Percentiles rank a stretch among this genome's conserved stretches.
phyloP scores from a whole-genome alignment of 441 rosid species.

The Euphorbia schlechtendalii region DNA sequence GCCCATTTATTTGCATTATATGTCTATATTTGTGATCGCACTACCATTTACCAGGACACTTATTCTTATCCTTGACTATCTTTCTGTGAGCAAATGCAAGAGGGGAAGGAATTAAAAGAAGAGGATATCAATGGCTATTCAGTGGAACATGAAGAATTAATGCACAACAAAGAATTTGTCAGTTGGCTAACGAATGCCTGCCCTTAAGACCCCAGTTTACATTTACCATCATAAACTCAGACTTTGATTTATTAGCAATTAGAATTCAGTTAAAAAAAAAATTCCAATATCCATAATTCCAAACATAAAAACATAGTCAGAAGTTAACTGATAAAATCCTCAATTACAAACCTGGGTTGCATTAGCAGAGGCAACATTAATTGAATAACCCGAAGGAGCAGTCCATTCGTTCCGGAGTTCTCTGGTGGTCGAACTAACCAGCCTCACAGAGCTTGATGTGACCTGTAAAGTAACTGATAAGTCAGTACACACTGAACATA shows the following conservation, averaged over 20 bases:
- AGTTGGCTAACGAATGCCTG: neutral
- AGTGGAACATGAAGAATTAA: neutral
- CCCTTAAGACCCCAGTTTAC: too few relatives aligned
- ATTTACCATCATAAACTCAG: neutral
- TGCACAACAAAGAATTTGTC: neutral
- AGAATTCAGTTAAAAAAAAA: neutral
- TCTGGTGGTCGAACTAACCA: slow-evolving; percentile 74
- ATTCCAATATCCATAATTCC: neutral
- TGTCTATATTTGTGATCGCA: too few relatives aligned
- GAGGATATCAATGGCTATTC: too few relatives aligned
- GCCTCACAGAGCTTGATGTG: slow-evolving; percentile 83
- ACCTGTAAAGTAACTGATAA: slow-evolving; percentile 43
- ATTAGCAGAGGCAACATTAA: slow-evolving; percentile 97
- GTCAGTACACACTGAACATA: neutral
- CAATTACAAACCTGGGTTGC: slow-evolving; percentile 74
- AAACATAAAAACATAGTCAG: neutral
- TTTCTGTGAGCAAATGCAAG: neutral
- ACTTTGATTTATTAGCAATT: neutral
- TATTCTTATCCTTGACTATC: too few relatives aligned
- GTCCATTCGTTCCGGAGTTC: slow-evolving; percentile 74
- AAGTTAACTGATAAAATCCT: neutral
- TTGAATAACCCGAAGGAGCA: slow-evolving; percentile 79
- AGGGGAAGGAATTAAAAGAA: neutral
- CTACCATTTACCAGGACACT: neutral
- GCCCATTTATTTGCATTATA: neutral